phyloP scores from a whole-genome alignment of 108 stramenopile species.

The Asterionellopsis glacialis region DNA sequence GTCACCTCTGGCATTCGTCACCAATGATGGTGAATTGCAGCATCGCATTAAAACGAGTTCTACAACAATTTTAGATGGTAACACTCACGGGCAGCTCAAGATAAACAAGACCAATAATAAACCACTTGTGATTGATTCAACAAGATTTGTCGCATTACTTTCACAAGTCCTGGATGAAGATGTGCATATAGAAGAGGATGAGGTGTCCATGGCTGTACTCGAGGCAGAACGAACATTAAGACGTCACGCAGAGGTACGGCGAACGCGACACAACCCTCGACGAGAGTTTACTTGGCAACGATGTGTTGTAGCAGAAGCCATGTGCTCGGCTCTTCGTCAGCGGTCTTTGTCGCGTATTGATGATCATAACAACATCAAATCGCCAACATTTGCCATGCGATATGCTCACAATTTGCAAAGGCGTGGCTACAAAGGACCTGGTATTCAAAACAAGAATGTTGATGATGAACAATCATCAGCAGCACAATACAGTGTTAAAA shows the following conservation, averaged over 20 bases:
- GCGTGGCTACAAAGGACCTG: no score
- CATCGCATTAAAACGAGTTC: neutral
- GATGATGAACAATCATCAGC: no score
- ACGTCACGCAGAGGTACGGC: neutral
- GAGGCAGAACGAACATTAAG: slow-evolving; percentile 6
- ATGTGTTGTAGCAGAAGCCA: slow-evolving; percentile 15
- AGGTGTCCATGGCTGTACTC: neutral
- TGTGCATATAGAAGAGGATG: slow-evolving; percentile 1
- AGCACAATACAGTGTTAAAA: no score
- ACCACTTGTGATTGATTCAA: slow-evolving; percentile 16
- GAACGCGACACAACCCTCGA: slow-evolving; percentile 9
- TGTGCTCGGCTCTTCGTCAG: slow-evolving; percentile 5
- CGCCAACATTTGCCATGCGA: no score
- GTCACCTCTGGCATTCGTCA: slow-evolving; percentile 15
- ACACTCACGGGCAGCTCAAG: neutral
- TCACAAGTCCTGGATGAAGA: neutral
- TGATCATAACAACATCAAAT: no score
- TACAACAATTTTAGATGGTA: neutral
- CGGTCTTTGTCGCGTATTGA: no score
- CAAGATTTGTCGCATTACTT: slow-evolving; percentile 7
- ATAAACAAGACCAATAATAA: neutral
- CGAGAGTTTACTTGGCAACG: slow-evolving; percentile 26
- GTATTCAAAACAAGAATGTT: no score
- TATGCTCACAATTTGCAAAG: no score
- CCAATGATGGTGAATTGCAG: slow-evolving; percentile 16